Evolutionary conservation across 2,329 filamentous ascomycete genomes (phyloP), one percentile per base, ranked within the genome.

Genomic region (Alternaria sp.): DNA sequence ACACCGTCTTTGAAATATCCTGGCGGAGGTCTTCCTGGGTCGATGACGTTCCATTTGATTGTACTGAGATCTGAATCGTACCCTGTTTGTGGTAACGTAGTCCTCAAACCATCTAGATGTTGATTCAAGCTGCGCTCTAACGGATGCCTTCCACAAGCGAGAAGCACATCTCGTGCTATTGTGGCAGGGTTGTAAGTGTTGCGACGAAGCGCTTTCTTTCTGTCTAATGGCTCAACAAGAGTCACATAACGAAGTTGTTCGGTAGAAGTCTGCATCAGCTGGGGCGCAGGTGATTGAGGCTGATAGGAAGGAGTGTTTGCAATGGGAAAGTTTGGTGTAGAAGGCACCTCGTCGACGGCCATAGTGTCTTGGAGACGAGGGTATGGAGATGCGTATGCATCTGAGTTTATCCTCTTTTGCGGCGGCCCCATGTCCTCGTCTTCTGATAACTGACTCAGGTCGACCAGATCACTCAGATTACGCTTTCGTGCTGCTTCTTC

Each of bases 131-230:
- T 76, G 26, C 82, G 77, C 73, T 88, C 85, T 9, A 83, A 83
- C 0, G 88, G 88, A 71, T 90, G 88, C 58, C 85, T 84, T 16
- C 87, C 87, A 12, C 86, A 82, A 16, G 87, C 85, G 51, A 90
- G 83, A 11, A 91, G 78, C 7, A 91, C 82, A 70, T 90, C 87
- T 51, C 87, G 79, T 5, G 88, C 88, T 61, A 91, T 88, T 0
- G 87, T 90, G 44, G 83, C 81, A 1, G 85, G 82, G 68, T 90
- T 83, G 69, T 91, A 91, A 16, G 76, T 81, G 6, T 81, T 81
- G 61, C 84, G 84, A 26, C 81, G 77, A 5, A 81, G 74, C 8
- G 82, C 82, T 38, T 82, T 81, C 52, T 80, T 81, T 49, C 76
- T 78, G 63, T 82, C 79, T 16, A 88, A 69, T 0, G 79, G 78